Base-by-base conservation (phyloP, 129 eudicot genomes). In the Pulicaria dysenterica region DNA sequence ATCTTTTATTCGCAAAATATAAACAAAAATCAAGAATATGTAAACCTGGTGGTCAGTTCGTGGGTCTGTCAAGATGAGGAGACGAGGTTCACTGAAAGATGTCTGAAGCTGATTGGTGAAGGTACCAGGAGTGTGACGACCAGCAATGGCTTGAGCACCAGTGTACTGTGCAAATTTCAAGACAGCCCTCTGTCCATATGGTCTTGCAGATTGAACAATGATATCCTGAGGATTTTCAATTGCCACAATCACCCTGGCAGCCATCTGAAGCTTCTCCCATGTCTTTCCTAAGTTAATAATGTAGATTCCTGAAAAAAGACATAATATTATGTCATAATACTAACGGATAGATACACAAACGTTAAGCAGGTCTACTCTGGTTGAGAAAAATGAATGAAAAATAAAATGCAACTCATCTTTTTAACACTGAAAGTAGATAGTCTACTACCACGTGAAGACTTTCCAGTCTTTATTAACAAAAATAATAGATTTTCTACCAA, bases 51-150 rank as follows among this genome's bases (percentile, higher is more conserved):
- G 95, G 47, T 91, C 97, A 6, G 97, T 87, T 17, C 97, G 66
- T 55, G 97, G 97, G 69, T 87, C 97, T 55, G 97, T 91, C 64
- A 91, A 81, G 74, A 91, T 87, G 17, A 91, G 85, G 13, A 87
- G 91, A 11, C 92, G 94, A 2, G 96, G 94, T 81, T 90, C 94
- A 8, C 94, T 85, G 81, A 87, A 90, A 1, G 96, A 85, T 7
- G 96, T 91, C 83, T 91, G 97, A 69, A 91, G 91, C 79, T 91
- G 97, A 60, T 91, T 91, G 41, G 97, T 91, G 77, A 91, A 91
- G 2, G 97, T 91, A 70, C 92, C 97, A 10, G 97, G 97, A 46
- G 97, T 91, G 86, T 91, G 97, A 16, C 97, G 86, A 12, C 95
- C 97, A 58, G 97, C 97, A 85, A 91, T 91, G 24, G 97, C 91